Percentiles rank a stretch among this genome's conserved stretches.
Evolutionary conservation across 768 basidiomycete species (phyloP).

Genomic region (Tulasnella sp.): DNA sequence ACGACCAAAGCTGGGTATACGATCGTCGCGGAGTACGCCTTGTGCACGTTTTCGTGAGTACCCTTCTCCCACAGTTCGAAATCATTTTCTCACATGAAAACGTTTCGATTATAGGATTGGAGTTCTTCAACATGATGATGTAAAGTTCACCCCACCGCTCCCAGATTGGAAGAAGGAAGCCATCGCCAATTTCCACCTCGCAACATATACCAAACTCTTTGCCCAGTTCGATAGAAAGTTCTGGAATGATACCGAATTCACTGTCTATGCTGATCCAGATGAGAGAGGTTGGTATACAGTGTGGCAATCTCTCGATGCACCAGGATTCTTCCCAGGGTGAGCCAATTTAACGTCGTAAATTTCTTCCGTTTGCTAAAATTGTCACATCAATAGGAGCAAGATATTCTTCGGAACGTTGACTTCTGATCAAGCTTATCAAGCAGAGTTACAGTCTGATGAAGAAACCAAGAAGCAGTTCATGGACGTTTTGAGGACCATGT

Average conservation of each 20-base stretch:
- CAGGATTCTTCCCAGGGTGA: slow-evolving; percentile 46
- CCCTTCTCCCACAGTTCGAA: too few species aligned
- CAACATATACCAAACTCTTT: slow-evolving; percentile 56
- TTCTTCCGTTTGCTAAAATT: not conserved
- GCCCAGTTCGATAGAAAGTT: slow-evolving; percentile 49
- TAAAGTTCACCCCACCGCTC: slow-evolving; percentile 40
- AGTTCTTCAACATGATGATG: slow-evolving; percentile 51
- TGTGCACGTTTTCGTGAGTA: slow-evolving; percentile 61
- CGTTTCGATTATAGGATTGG: too few species aligned
- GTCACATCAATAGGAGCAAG: not conserved
- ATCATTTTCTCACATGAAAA: too few species aligned
- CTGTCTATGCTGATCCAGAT: slow-evolving; percentile 39
- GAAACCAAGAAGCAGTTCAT: slow-evolving; percentile 43
- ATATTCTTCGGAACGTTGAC: too few species aligned
- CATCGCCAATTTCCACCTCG: slow-evolving; percentile 49
- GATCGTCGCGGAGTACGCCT: slow-evolving; percentile 42
- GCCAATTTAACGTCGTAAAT: slow-evolving; percentile 27
- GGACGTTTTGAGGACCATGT: slow-evolving; percentile 46
- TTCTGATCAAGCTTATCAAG: too few species aligned
- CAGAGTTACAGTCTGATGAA: slow-evolving; percentile 29
- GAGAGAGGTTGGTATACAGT: slow-evolving; percentile 43
- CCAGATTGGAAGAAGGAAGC: slow-evolving; percentile 54
- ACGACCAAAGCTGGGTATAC: slow-evolving; percentile 32
- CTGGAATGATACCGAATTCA: slow-evolving; percentile 36
- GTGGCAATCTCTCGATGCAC: slow-evolving; percentile 52